phyloP scores from a whole-genome alignment of 2,329 filamentous ascomycete genomes.

The Aspergillus novoparasiticus region DNA sequence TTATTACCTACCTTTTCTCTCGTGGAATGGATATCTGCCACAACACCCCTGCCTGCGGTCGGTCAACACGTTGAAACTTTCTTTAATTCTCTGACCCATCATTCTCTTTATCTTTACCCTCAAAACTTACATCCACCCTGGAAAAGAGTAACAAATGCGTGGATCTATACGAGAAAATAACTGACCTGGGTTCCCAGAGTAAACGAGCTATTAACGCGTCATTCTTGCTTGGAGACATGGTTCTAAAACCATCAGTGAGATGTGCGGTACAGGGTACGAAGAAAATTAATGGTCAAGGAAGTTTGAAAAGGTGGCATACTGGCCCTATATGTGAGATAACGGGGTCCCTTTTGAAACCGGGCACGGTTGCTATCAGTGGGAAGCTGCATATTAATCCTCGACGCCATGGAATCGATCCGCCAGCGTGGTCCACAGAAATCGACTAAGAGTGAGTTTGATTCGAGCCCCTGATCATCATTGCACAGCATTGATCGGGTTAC shows the following conservation, averaged over 20 bases:
- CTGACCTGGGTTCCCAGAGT: constrained; percentile 37
- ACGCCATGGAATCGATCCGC: neutral
- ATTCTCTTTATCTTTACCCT: neutral
- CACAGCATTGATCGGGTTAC: constrained; percentile 8
- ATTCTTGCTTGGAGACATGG: constrained; percentile 22
- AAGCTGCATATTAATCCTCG: constrained; percentile 14
- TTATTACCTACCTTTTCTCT: constrained; percentile 16
- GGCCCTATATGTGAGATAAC: constrained; percentile 4
- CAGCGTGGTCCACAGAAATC: neutral
- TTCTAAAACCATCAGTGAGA: constrained; percentile 7
- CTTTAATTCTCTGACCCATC: neutral
- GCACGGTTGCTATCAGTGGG: constrained; percentile 12
- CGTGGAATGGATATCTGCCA: constrained; percentile 13
- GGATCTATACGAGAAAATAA: constrained; percentile 6
- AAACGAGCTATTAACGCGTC: constrained; percentile 31
- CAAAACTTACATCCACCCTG: neutral
- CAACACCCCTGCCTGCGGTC: constrained; percentile 23
- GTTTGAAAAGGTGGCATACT: neutral
- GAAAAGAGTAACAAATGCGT: neutral
- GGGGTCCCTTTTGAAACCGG: neutral
- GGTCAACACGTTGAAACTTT: neutral
- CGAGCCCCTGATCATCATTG: constrained; percentile 5
- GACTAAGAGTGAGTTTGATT: constrained; percentile 1
- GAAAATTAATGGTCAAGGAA: neutral
- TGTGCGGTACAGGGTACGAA: neutral